phyloP scores from a whole-genome alignment of 2,329 filamentous ascomycete species.

The Aphanoascus verrucosus region DNA sequence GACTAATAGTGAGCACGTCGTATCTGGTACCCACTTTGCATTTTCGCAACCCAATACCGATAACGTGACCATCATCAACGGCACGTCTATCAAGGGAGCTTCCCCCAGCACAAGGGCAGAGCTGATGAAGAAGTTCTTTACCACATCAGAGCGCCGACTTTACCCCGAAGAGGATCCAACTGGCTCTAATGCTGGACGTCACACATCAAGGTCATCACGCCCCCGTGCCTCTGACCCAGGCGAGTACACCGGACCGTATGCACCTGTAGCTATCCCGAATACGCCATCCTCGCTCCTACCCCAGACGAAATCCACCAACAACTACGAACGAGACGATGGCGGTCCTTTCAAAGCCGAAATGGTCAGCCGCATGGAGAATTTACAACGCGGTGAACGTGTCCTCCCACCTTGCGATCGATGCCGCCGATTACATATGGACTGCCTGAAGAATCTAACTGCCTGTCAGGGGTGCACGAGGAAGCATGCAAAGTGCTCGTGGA shows the following conservation, averaged over 20 bases:
- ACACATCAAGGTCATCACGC: conserved; percentile 24
- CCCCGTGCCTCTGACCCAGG: conserved; percentile 27
- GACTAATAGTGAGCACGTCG: conserved; percentile 28
- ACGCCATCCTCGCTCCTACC: conserved; percentile 45
- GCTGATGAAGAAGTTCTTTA: conserved; percentile 53
- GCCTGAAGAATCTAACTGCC: conserved; percentile 74
- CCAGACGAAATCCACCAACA: conserved; percentile 35
- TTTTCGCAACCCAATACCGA: conserved; percentile 35
- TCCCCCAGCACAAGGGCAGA: conserved; percentile 49
- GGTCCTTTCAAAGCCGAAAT: conserved; percentile 55
- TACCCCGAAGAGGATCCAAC: conserved; percentile 23
- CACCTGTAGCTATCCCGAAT: conserved; percentile 44
- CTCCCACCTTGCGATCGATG: conserved; percentile 78
- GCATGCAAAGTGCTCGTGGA: conserved; percentile 81
- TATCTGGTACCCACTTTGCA: conserved; percentile 29
- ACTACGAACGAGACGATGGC: conserved; percentile 45
- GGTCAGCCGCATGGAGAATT: conserved; percentile 62
- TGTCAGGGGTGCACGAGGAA: conserved; percentile 84
- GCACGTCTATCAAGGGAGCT: conserved; percentile 41
- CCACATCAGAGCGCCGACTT: conserved; percentile 44
- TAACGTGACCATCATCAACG: conserved; percentile 41
- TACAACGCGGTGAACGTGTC: conserved; percentile 63
- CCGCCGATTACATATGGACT: conserved; percentile 66
- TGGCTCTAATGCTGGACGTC: conserved; percentile 19
- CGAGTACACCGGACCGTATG: conserved; percentile 31